These are phyloP conservation scores for Venturia nashicola DNA, from an alignment of 2,329 filamentous ascomycete genomes.

Conservation along the genomic window DNA sequence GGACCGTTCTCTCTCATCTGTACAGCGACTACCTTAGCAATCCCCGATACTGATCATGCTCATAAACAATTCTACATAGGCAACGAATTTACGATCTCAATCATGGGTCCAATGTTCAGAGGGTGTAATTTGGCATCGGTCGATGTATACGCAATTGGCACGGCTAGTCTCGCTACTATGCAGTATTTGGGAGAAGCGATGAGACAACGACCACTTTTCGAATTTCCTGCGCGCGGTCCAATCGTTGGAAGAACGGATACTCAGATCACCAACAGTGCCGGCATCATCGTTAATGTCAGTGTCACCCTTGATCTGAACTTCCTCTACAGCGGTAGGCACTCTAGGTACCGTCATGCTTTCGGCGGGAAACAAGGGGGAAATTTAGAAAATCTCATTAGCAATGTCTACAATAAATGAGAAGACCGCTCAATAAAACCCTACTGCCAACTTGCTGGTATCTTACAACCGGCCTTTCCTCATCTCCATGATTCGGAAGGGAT, in stretches of 20 bases:
- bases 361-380: not conserved
- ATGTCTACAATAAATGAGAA: not conserved
- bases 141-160: not conserved
- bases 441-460: no score
- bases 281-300: not conserved
- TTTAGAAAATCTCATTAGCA: not conserved
- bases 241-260: not conserved
- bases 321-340: not conserved
- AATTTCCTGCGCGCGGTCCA: not conserved
- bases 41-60: not conserved
- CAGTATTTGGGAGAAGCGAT: not conserved
- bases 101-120: not conserved
- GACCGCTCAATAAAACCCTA: no score
- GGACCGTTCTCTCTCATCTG: constrained; percentile 37
- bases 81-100: not conserved
- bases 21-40: constrained; percentile 19
- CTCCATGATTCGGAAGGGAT: no score
- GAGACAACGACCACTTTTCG: not conserved
- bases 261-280: not conserved
- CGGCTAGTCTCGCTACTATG: not conserved
- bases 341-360: not conserved
- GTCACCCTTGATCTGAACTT: not conserved
- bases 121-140: not conserved
- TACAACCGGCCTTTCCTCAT: no score
- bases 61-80: not conserved